A percentile compares a stretch with the other conserved stretches of the same genome.
These are phyloP conservation scores for Pythium dissotocum DNA, from an alignment of 352 stramenopile genomes.

Conservation along the genomic window DNA sequence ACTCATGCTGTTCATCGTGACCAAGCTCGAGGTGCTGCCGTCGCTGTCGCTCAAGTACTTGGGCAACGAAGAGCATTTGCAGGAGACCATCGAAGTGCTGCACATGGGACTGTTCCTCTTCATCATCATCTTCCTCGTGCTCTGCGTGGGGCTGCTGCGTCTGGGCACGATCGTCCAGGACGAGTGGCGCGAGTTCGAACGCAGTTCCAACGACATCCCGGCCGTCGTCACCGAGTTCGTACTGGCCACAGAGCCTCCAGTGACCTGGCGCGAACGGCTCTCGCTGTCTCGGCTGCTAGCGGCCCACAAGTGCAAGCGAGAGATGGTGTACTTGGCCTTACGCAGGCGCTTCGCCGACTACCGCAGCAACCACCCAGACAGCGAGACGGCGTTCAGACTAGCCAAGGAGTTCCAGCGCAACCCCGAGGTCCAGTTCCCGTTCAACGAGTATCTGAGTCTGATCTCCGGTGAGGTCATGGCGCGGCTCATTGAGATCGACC, in stretches of 20 bases:
- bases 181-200: slow-evolving; percentile 76
- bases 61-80: slow-evolving; percentile 46
- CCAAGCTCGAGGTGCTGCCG: slow-evolving; percentile 61
- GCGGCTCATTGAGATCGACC: slow-evolving; percentile 69
- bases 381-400: slow-evolving; percentile 34
- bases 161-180: slow-evolving; percentile 64
- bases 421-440: slow-evolving; percentile 54
- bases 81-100: slow-evolving; percentile 75
- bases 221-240: slow-evolving; percentile 63
- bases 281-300: slow-evolving; percentile 35
- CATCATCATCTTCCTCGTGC: slow-evolving; percentile 76
- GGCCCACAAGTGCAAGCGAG: slow-evolving; percentile 43
- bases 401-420: slow-evolving; percentile 72
- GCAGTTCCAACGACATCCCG: slow-evolving; percentile 49
- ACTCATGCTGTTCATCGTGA: slow-evolving; percentile 29
- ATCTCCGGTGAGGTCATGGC: slow-evolving; percentile 79
- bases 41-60: slow-evolving; percentile 44
- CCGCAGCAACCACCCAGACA: slow-evolving; percentile 69
- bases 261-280: slow-evolving; percentile 36
- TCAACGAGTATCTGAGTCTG: slow-evolving; percentile 79
- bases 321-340: slow-evolving; percentile 67
- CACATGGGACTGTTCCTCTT: slow-evolving; percentile 85
- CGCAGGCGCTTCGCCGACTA: slow-evolving; percentile 68
- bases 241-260: slow-evolving; percentile 47
- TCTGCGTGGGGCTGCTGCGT: slow-evolving; percentile 62